These are phyloP conservation scores for Ceratocystis ficicola DNA, from an alignment of 2,329 filamentous ascomycete species.

Conservation along the genomic window DNA sequence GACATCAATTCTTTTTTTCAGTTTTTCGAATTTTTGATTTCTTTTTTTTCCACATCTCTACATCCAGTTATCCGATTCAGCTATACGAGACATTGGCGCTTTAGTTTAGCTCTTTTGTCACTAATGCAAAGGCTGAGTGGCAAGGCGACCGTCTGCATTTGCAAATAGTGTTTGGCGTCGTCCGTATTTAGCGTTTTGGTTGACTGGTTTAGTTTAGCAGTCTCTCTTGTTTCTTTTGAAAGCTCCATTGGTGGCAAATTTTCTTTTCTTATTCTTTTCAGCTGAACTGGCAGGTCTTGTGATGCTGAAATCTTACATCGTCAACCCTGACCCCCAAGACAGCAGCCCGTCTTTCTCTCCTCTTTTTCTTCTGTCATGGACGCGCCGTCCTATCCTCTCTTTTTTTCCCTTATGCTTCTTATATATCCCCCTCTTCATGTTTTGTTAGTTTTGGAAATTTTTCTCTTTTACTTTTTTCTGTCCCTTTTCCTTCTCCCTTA, in stretches of 20 bases:
- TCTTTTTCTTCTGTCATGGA: conserved; percentile 6
- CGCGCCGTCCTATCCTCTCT: background rate
- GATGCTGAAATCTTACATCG: background rate
- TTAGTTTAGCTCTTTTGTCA: background rate
- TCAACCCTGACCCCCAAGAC: background rate
- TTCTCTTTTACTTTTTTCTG: background rate
- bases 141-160: background rate
- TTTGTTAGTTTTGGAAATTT: background rate
- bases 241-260: background rate
- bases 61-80: background rate
- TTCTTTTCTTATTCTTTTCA: conserved; percentile 1
- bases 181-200: background rate
- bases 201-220: background rate
- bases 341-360: background rate
- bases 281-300: conserved; percentile 1
- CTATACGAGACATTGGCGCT: background rate
- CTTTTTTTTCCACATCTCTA: background rate
- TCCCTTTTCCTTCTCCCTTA: background rate
- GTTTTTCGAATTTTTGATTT: no score
- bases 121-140: background rate
- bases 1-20: background rate
- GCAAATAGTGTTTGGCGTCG: background rate
- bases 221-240: conserved; percentile 8
- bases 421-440: conserved; percentile 15
- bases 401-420: conserved; percentile 8